phyloP scores from a whole-genome alignment of 2,329 filamentous ascomycete genomes.

The Cryphonectria carpinicola region DNA sequence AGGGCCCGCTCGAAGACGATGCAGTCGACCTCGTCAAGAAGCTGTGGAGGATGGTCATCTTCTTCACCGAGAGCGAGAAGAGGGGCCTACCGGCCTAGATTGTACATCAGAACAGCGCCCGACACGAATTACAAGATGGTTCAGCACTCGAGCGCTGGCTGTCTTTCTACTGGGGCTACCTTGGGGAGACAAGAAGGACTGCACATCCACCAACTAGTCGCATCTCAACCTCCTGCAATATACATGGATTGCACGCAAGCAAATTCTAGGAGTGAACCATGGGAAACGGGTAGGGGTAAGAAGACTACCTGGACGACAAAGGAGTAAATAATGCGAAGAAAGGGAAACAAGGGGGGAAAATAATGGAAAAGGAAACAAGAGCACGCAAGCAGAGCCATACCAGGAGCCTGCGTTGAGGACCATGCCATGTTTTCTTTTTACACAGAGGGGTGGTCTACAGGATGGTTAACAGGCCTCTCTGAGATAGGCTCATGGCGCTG shows the following conservation, averaged over 20 bases:
- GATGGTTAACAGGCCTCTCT: neutral
- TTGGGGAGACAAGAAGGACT: constrained; percentile 15
- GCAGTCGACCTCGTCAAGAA: constrained; percentile 94
- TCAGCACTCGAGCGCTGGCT: constrained; percentile 6
- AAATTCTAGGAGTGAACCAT: neutral
- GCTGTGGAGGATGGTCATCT: constrained; percentile 97
- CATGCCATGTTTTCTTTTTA: neutral
- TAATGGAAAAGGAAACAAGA: neutral
- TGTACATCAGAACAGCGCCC: constrained; percentile 10
- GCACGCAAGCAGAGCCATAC: neutral
- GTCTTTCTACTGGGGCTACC: constrained; percentile 8
- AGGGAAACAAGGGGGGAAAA: neutral
- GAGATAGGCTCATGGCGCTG: neutral
- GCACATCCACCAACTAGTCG: neutral
- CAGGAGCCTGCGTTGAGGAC: neutral
- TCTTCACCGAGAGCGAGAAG: constrained; percentile 95
- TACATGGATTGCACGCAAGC: neutral
- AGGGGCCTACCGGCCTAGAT: constrained; percentile 73
- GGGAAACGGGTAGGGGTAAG: neutral
- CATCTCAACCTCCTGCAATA: neutral
- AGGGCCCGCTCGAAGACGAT: constrained; percentile 91
- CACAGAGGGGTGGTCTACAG: neutral
- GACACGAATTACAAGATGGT: constrained; percentile 13
- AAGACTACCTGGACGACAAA: constrained; percentile 1
- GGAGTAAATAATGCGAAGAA: neutral